Percentiles rank a stretch among this genome's conserved stretches.
phyloP scores from a whole-genome alignment of 192 early-diverging fungal genomes.

The Gorgonomyces haynaldii region DNA sequence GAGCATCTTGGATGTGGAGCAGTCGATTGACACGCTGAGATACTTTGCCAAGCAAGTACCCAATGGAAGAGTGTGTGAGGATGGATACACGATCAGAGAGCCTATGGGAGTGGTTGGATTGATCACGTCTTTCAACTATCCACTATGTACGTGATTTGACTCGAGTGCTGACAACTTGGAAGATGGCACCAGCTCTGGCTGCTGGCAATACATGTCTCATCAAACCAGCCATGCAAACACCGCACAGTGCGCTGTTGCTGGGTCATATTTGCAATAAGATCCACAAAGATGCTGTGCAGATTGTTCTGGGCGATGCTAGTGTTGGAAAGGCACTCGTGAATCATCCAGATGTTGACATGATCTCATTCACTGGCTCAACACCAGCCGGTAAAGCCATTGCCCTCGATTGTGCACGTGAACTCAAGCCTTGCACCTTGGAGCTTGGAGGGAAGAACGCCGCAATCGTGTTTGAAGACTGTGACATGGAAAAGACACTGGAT shows the following conservation, averaged over 20 bases:
- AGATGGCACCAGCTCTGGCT: slow-evolving; percentile 23
- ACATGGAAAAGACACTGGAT: slow-evolving; percentile 10
- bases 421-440: slow-evolving; percentile 81
- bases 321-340: neutral
- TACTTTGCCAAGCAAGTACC: slow-evolving; percentile 15
- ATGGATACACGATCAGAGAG: slow-evolving; percentile 34
- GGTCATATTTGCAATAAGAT: slow-evolving; percentile 11
- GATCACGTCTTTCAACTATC: slow-evolving; percentile 55
- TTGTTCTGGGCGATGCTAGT: neutral
- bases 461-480: slow-evolving; percentile 15
- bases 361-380: slow-evolving; percentile 83
- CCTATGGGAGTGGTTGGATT: slow-evolving; percentile 38
- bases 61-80: neutral
- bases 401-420: slow-evolving; percentile 48
- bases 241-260: slow-evolving; percentile 21
- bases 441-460: slow-evolving; percentile 37
- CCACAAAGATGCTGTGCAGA: neutral
- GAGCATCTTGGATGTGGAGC: slow-evolving; percentile 13
- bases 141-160: slow-evolving; percentile 19
- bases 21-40: slow-evolving; percentile 8
- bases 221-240: slow-evolving; percentile 34
- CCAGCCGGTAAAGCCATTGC: slow-evolving; percentile 69
- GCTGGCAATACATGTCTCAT: slow-evolving; percentile 22
- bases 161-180: slow-evolving; percentile 23
- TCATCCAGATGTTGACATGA: slow-evolving; percentile 2